Percentiles rank a stretch among this genome's conserved stretches.
These are phyloP conservation scores for Bryum argenteum DNA, from an alignment of 225 moss, liverwort and hornwort genomes.

Conservation along the genomic window DNA sequence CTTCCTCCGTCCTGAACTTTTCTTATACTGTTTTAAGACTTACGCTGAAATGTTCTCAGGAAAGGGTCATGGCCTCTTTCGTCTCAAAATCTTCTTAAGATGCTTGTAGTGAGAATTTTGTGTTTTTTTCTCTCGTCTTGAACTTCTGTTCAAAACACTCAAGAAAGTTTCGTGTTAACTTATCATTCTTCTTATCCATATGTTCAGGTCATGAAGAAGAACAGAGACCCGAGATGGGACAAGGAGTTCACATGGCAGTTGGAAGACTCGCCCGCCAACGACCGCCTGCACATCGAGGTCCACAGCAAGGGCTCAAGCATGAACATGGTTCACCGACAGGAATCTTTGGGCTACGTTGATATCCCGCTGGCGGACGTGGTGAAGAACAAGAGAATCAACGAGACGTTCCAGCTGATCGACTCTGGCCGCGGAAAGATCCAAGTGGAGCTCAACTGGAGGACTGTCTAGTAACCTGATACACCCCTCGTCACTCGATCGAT, in stretches of 20 bases:
- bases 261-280: constrained; percentile 69
- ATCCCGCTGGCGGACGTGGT: constrained; percentile 85
- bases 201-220: constrained; percentile 79
- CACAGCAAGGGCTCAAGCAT: constrained; percentile 76
- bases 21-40: too few relatives aligned
- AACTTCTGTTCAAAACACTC: constrained; percentile 21
- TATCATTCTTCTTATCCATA: neutral
- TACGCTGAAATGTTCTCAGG: too few relatives aligned
- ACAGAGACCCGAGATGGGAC: constrained; percentile 86
- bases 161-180: neutral
- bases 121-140: neutral
- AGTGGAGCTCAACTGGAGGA: constrained; percentile 88
- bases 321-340: constrained; percentile 72
- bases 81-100: too few relatives aligned
- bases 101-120: neutral
- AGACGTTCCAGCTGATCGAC: constrained; percentile 72
- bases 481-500: neutral
- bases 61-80: too few relatives aligned
- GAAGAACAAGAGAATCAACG: constrained; percentile 89
- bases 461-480: constrained; percentile 24
- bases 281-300: constrained; percentile 76
- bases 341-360: constrained; percentile 81
- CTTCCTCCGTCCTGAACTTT: too few relatives aligned
- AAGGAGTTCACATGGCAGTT: constrained; percentile 64
- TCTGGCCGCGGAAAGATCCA: constrained; percentile 79